Evolutionary conservation across 23 red algal species (phyloP).

Genomic region (Cyanidiococcus yangmingshanensis): DNA sequence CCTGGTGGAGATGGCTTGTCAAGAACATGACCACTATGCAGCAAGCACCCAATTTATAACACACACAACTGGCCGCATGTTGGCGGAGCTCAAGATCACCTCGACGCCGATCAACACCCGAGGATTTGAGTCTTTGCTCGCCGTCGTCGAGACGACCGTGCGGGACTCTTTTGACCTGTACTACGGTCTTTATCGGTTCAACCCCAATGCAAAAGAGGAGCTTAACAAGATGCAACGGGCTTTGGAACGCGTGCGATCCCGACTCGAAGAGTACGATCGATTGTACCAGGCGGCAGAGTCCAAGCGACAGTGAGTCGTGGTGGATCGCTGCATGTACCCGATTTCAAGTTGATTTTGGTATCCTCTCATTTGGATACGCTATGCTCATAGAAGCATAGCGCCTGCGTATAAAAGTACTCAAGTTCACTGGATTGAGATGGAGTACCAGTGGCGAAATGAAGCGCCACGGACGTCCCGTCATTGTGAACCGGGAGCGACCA

Average conservation of each 20-base stretch:
- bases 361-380: too few species aligned
- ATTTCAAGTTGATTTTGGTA: too few species aligned
- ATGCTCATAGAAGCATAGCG: too few species aligned
- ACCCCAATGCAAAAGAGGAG: constrained; percentile 57
- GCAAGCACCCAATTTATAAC: constrained; percentile 97
- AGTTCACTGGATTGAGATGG: too few species aligned
- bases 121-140: constrained; percentile 73
- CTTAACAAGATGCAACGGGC: constrained; percentile 64
- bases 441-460: too few species aligned
- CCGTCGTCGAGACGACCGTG: constrained; percentile 87
- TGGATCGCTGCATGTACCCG: too few species aligned
- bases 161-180: constrained; percentile 84
- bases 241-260: constrained; percentile 35
- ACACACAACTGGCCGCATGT: constrained; percentile 56
- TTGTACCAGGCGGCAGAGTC: background rate
- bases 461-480: too few species aligned
- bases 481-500: too few species aligned
- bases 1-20: constrained; percentile 75
- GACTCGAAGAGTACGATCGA: constrained; percentile 56
- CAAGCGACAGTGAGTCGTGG: too few species aligned
- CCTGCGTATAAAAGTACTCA: too few species aligned
- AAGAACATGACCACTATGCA: constrained; percentile 66
- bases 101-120: constrained; percentile 94
- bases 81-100: constrained; percentile 51
- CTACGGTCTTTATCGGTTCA: constrained; percentile 92